Evolutionary conservation across 2,329 filamentous ascomycete species (phyloP), one percentile per base, ranked within the genome.

Genomic region (Paecilomyces formosus): DNA sequence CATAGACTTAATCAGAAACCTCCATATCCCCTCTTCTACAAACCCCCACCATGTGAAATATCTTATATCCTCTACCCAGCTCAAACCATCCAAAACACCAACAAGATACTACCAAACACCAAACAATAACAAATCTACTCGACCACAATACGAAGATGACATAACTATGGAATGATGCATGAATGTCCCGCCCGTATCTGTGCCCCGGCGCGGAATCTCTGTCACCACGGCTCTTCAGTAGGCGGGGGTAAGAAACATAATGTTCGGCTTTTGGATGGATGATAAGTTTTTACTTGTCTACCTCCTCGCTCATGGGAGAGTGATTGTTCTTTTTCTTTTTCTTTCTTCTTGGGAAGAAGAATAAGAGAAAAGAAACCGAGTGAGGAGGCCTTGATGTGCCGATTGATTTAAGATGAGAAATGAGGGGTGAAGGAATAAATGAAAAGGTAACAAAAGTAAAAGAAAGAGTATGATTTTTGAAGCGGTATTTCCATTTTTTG

Each of bases 111-210:
- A 26, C 24, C 24, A 1, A 26, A 26, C 6, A 26, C 24, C 6
- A 26, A 3, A 3, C 24, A 1, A 26, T 26, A n/a, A n/a, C n/a
- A n/a, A n/a, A n/a, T n/a, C n/a, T n/a, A 26, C 24, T 26, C 24
- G n/a, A n/a, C n/a, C n/a, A n/a, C n/a, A n/a, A n/a, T n/a, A n/a
- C n/a, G n/a, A n/a, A n/a, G n/a, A n/a, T n/a, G n/a, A n/a, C n/a
- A n/a, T n/a, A n/a, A n/a, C n/a, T n/a, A n/a, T 26, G 24, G 15
- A 51, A 50, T 33, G 26, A 55, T 54, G 39, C 53, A 59, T 39
- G 21, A 59, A 74, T 86, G 83, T 86, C 73, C 76, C 78, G 76
- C 83, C 83, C 82, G 84, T 86, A 87, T 87, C 84, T 87, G 85
- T 87, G 82, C 83, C 82, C 77, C 75, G 76, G 81, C 76, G 78